Percentiles rank a stretch among this genome's conserved stretches.
phyloP scores from a whole-genome alignment of 192 early-diverging fungal species.

The Coemansia sp. region DNA sequence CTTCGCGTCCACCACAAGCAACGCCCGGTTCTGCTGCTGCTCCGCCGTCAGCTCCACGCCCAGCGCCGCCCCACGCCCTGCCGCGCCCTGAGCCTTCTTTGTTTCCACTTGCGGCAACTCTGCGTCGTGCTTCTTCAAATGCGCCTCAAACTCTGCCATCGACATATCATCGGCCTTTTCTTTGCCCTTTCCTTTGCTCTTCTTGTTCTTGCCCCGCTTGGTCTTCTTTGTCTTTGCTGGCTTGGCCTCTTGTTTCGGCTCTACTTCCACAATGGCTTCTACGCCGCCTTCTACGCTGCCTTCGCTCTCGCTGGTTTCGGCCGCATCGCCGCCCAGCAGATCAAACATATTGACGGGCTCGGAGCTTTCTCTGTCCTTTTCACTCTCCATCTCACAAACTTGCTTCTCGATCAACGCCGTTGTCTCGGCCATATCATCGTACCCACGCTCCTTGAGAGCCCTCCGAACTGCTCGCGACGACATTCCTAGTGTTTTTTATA shows the following conservation, averaged over 20 bases:
- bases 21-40: conserved; percentile 45
- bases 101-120: conserved; percentile 12
- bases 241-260: not conserved
- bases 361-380: conserved; percentile 3
- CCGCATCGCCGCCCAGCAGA: conserved; percentile 34
- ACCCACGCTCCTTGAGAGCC: conserved; percentile 44
- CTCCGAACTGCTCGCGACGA: conserved; percentile 49
- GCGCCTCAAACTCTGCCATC: conserved; percentile 44
- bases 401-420: conserved; percentile 24
- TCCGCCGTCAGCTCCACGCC: conserved; percentile 25
- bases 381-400: conserved; percentile 1
- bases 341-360: conserved; percentile 36
- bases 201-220: not conserved
- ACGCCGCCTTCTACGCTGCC: not conserved
- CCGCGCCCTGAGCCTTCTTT: not conserved
- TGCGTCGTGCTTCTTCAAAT: conserved; percentile 26
- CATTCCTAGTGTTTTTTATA: conserved; percentile 18
- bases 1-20: conserved; percentile 58
- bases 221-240: not conserved
- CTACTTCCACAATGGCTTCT: not conserved
- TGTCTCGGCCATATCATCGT: conserved; percentile 46
- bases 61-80: conserved; percentile 21
- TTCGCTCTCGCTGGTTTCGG: conserved; percentile 5
- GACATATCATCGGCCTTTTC: conserved; percentile 25
- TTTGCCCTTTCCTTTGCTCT: conserved; percentile 12